phyloP scores from a whole-genome alignment of 106 monocot genomes.

The Triglochin maritima region DNA sequence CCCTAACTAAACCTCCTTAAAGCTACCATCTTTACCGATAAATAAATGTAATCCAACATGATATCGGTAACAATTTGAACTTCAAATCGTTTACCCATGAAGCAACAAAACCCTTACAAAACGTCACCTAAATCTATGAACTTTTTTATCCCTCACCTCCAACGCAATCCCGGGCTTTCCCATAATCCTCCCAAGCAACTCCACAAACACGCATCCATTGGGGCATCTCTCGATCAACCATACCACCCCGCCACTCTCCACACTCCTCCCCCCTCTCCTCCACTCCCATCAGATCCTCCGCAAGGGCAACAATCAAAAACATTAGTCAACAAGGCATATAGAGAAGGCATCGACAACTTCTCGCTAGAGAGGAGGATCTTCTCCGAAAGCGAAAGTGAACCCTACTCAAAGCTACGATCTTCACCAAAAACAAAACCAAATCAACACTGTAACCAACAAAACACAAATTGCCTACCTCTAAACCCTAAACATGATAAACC shows the following conservation, averaged over 20 bases:
- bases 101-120: no score
- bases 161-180: conserved; percentile 45
- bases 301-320: conserved; percentile 15
- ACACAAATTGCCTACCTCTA: no score
- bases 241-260: conserved; percentile 18
- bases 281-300: background rate
- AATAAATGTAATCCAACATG: no score
- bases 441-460: no score
- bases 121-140: no score
- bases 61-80: no score
- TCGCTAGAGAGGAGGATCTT: conserved; percentile 31
- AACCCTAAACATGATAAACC: no score
- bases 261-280: background rate
- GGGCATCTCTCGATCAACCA: conserved; percentile 19
- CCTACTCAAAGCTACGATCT: no score
- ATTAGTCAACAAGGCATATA: conserved; percentile 5
- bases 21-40: no score
- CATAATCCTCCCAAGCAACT: conserved; percentile 36
- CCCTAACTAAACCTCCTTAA: no score
- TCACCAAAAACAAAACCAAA: no score
- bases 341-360: conserved; percentile 4
- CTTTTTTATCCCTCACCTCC: conserved; percentile 13
- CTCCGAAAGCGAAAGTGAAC: background rate
- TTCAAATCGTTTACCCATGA: no score
- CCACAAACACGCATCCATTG: conserved; percentile 27